A percentile compares a stretch with the other conserved stretches of the same genome.
Conservation (phyloP, 345 rosid genomes). For the Brassica incana region DNA sequence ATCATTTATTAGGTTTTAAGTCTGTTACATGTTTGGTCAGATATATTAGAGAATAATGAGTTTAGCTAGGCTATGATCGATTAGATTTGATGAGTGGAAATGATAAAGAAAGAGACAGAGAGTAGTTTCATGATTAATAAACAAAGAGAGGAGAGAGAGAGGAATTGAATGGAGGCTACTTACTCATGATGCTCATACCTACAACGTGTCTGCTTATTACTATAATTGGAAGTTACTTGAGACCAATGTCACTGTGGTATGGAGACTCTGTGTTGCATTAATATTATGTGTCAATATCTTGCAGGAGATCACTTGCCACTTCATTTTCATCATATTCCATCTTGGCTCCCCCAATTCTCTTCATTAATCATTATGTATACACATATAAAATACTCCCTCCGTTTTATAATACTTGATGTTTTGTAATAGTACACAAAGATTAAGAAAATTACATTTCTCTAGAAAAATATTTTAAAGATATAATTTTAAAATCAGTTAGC, state of each 20-base stretch:
- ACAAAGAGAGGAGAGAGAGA: constrained; percentile 15
- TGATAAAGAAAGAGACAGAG: constrained; percentile 34
- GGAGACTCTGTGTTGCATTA: constrained; percentile 41
- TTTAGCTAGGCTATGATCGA: constrained; percentile 26
- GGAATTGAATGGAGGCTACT: constrained; percentile 27
- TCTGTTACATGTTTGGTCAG: constrained; percentile 42
- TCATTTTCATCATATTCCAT: constrained; percentile 33
- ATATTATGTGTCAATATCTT: constrained; percentile 34
- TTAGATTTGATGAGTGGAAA: constrained; percentile 26
- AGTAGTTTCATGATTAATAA: constrained; percentile 38
- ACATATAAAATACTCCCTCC: neutral
- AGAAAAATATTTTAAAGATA: too few relatives aligned
- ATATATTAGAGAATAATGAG: constrained; percentile 25
- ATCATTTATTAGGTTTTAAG: constrained; percentile 42
- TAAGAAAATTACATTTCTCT: too few relatives aligned
- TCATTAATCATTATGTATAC: neutral
- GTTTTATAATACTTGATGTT: too few relatives aligned
- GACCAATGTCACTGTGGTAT: constrained; percentile 40
- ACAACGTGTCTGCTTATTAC: constrained; percentile 36
- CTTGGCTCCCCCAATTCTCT: constrained; percentile 26
- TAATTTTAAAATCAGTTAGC: too few relatives aligned
- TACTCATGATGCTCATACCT: constrained; percentile 37
- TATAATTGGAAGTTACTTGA: constrained; percentile 37
- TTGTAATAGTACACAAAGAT: too few relatives aligned
- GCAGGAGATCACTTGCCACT: constrained; percentile 23